These are phyloP conservation scores for Aphanomyces cochlioides DNA, from an alignment of 352 stramenopile genomes.

Conservation along the genomic window DNA sequence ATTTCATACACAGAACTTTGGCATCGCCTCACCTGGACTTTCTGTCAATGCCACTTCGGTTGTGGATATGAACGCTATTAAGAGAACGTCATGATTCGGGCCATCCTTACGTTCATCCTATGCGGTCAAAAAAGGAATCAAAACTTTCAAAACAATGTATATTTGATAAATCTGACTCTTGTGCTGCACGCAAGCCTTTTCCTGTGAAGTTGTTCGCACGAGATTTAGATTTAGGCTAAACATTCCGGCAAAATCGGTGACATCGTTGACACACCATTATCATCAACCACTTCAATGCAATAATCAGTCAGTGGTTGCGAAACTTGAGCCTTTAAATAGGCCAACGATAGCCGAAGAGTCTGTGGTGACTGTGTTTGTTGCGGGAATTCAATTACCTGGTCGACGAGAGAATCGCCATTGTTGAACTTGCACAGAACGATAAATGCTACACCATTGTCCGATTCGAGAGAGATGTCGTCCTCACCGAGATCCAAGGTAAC, in stretches of 20 bases:
- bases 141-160: too few species aligned
- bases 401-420: constrained; percentile 4
- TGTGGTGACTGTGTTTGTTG: not conserved
- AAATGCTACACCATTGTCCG: not conserved
- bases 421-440: not conserved
- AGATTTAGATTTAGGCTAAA: not conserved
- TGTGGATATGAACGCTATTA: too few species aligned
- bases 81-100: too few species aligned
- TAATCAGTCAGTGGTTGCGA: constrained; percentile 9
- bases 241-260: not conserved
- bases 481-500: not conserved
- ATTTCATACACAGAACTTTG: too few species aligned
- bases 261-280: not conserved
- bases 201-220: too few species aligned
- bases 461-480: not conserved
- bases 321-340: not conserved
- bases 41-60: too few species aligned
- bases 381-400: not conserved
- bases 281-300: constrained; percentile 22
- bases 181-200: too few species aligned
- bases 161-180: too few species aligned
- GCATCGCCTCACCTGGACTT: too few species aligned
- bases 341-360: not conserved
- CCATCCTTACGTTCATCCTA: too few species aligned
- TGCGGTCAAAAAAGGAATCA: too few species aligned